phyloP scores from a whole-genome alignment of 305 asterid species.

The Fraxinus xanthoxyloides region DNA sequence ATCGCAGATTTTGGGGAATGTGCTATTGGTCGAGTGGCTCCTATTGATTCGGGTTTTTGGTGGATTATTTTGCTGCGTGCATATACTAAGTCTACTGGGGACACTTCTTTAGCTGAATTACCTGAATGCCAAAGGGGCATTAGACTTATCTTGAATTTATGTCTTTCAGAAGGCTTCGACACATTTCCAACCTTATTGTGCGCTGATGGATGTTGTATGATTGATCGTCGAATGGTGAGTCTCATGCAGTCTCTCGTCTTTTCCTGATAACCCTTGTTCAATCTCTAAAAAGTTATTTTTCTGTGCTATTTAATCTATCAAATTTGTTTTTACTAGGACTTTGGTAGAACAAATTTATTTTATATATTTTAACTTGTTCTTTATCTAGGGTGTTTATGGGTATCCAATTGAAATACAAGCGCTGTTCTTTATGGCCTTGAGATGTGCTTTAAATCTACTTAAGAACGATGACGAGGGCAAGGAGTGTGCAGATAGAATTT shows the following conservation, averaged over 20 bases:
- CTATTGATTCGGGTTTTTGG: constrained; percentile 97
- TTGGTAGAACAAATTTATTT: background rate
- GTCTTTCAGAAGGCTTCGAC: constrained; percentile 89
- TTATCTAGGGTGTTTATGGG: constrained; percentile 76
- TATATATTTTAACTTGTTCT: background rate
- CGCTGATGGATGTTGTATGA: constrained; percentile 92
- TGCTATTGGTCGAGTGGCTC: constrained; percentile 95
- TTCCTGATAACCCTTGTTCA: background rate
- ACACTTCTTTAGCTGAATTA: constrained; percentile 71
- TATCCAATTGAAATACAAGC: constrained; percentile 90
- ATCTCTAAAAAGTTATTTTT: background rate
- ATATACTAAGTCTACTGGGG: constrained; percentile 94
- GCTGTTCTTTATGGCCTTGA: constrained; percentile 24
- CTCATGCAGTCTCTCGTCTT: constrained; percentile 16
- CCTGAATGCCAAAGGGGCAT: constrained; percentile 86
- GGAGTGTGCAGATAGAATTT: background rate
- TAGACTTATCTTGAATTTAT: constrained; percentile 58
- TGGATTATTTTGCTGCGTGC: constrained; percentile 96
- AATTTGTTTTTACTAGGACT: background rate
- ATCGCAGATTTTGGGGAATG: constrained; percentile 89
- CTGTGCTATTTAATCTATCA: background rate
- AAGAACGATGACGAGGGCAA: background rate
- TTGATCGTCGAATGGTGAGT: constrained; percentile 91
- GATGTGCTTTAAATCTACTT: background rate
- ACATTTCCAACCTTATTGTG: constrained; percentile 88